Evolutionary conservation across 2,329 filamentous ascomycete species (phyloP).

Genomic region (Orbilia brochopaga): DNA sequence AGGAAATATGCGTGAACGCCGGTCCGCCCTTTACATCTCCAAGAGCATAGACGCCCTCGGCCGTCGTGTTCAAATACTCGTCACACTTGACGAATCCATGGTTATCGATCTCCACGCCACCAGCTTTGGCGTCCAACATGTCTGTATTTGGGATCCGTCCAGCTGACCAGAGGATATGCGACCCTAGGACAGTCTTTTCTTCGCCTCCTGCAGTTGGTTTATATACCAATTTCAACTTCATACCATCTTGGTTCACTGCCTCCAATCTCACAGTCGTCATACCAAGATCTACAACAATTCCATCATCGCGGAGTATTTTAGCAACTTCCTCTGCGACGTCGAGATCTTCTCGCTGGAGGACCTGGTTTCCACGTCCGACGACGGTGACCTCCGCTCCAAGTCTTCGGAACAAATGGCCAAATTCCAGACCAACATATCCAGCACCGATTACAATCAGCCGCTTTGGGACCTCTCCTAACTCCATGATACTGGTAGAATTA

Average conservation of each 20-base stretch:
- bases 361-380: slow-evolving; percentile 58
- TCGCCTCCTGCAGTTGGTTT: slow-evolving; percentile 25
- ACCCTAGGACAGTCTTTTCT: slow-evolving; percentile 57
- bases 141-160: slow-evolving; percentile 64
- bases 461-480: slow-evolving; percentile 60
- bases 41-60: slow-evolving; percentile 61
- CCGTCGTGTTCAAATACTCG: slow-evolving; percentile 60
- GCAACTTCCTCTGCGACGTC: slow-evolving; percentile 61
- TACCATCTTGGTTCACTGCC: slow-evolving; percentile 3
- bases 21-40: slow-evolving; percentile 64
- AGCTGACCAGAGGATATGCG: slow-evolving; percentile 63
- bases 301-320: slow-evolving; percentile 61
- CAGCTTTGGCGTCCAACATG: slow-evolving; percentile 58
- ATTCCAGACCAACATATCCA: slow-evolving; percentile 64
- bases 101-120: slow-evolving; percentile 59
- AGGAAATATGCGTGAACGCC: slow-evolving; percentile 66
- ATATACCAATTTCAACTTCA: slow-evolving; percentile 26
- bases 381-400: slow-evolving; percentile 63
- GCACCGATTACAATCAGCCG: slow-evolving; percentile 64
- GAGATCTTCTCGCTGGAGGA: slow-evolving; percentile 62
- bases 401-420: slow-evolving; percentile 63
- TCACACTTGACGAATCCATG: slow-evolving; percentile 61
- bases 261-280: slow-evolving; percentile 27
- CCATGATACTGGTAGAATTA: slow-evolving; percentile 62
- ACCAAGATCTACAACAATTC: slow-evolving; percentile 52